Evolutionary conservation across 495 filamentous ascomycete species (phyloP), one percentile per base, ranked within the genome.

Genomic region (Penicillium waksmanii): DNA sequence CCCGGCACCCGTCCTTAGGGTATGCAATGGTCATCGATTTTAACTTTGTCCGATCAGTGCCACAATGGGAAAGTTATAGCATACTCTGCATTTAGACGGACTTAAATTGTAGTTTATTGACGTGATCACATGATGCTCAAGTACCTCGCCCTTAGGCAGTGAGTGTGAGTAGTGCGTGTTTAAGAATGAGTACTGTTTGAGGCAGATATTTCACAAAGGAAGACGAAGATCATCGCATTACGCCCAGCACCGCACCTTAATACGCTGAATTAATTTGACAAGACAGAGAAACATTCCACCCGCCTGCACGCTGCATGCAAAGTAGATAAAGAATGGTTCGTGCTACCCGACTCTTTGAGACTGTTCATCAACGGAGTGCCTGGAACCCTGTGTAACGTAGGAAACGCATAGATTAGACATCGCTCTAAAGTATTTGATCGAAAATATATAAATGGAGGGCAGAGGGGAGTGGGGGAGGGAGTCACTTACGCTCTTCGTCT

Each of bases 401-500:
- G 2, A 38, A 36, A n/a, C 12, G 15, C 11, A 48, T 13, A 48
- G 19, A n/a, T 48, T 48, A 48, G 46, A 48, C 18, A 38, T 12
- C 4, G 15, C 4, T 13, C 36, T 8, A 5, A 27, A 1, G 25
- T 31, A 23, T 7, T 31, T 31, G 5, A 31, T 1, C 27, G 2
- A n/a, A n/a, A 40, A n/a, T n/a, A 40, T 1, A 40, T 12, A 40
- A 9, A 40, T 31, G 36, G 11, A 40, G 10, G 11, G n/a, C 7
- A 4, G n/a, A n/a, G 36, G 11, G 36, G 36, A 40, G 9, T 19
- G n/a, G n/a, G n/a, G 15, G 5, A 27, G 19, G 19, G n/a, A 38
- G 10, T 12, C 53, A 70, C 68, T 63, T 56, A 71, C 77, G 57
- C 51, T 93, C 91, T 82, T 97, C 95, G 68, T 97, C 92, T 53